Evolutionary conservation across 1,284 basidiomycete genomes (phyloP), one percentile per base, ranked within the genome.

Genomic region (Irpex lacteus): DNA sequence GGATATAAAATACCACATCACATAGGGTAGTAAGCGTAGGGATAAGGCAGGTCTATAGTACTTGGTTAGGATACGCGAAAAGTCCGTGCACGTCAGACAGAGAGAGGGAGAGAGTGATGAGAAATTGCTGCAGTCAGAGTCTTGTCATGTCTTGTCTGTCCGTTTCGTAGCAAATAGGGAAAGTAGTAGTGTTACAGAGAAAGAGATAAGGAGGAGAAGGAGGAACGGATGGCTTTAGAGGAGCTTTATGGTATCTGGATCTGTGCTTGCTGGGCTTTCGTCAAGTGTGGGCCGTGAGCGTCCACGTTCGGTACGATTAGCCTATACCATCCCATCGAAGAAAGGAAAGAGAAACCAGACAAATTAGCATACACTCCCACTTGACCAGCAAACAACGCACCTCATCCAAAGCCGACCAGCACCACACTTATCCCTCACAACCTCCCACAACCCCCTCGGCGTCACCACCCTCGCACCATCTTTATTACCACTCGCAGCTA

Each of bases 401-500:
- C 81, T 86, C 69, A 91, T 77, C 88, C 88, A 91, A 32, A 90
- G 71, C 67, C 80, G 81, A 11, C 86, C 84, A 5, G 76, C 77
- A 5, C 82, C 80, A 61, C 86, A 83, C 73, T 84, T 86, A 69
- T 90, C 87, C 66, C 84, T 78, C 18, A 86, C 79, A 19, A 90
- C 70, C 73, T 89, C 85, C 85, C 88, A 90, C 61, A 70, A 64
- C 6, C 67, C 73, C 18, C 74, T 78, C 74, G 62, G 77, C 0
- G 32, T 32, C 32, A 32, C 32, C 32, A 32, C 32, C 26, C 26
- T 26, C 26, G 4, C 26, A 26, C 26, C 26, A 26, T 26, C 26
- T 26, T 26, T 26, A 26, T 26, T 26, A 4, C 26, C 32, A 32
- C 32, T 32, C 32, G 32, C 32, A 32, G 32, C 32, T 32, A 32